Evolutionary conservation across 441 rosid species (phyloP).

Genomic region (Erysimum cheiri): DNA sequence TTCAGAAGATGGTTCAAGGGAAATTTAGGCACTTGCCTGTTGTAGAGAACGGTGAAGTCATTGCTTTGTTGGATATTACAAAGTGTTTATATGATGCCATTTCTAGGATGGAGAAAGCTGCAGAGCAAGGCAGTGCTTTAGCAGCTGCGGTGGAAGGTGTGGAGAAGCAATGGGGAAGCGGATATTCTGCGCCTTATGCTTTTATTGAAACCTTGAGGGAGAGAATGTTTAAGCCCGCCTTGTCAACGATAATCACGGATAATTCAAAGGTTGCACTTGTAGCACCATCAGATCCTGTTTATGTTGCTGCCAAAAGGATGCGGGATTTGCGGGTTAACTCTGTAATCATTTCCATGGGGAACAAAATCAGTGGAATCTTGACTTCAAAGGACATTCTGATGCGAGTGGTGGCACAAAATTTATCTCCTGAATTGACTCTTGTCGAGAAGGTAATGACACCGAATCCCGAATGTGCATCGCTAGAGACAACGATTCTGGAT

Average conservation of each 20-base stretch:
- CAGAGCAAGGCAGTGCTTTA: conserved; percentile 94
- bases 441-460: conserved; percentile 91
- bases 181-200: conserved; percentile 52
- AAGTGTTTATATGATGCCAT: conserved; percentile 96
- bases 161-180: conserved; percentile 72
- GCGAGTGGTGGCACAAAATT: conserved; percentile 94
- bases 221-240: conserved; percentile 91
- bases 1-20: conserved; percentile 96
- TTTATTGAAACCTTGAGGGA: conserved; percentile 94
- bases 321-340: conserved; percentile 79
- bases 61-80: conserved; percentile 90
- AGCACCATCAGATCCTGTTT: conserved; percentile 84
- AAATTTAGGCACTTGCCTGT: conserved; percentile 52
- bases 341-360: conserved; percentile 63
- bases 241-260: conserved; percentile 83
- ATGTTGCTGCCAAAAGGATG: conserved; percentile 88
- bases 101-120: conserved; percentile 96
- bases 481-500: conserved; percentile 86
- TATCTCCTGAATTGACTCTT: conserved; percentile 82
- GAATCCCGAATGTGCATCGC: conserved; percentile 74
- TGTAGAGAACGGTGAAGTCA: conserved; percentile 97
- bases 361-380: conserved; percentile 79
- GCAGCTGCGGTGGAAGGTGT: conserved; percentile 99
- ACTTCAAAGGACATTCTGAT: conserved; percentile 96
- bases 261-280: conserved; percentile 75